Percentiles rank a stretch among this genome's conserved stretches.
Evolutionary conservation across 148 eudicot species (phyloP).

Genomic region (Silene conica): DNA sequence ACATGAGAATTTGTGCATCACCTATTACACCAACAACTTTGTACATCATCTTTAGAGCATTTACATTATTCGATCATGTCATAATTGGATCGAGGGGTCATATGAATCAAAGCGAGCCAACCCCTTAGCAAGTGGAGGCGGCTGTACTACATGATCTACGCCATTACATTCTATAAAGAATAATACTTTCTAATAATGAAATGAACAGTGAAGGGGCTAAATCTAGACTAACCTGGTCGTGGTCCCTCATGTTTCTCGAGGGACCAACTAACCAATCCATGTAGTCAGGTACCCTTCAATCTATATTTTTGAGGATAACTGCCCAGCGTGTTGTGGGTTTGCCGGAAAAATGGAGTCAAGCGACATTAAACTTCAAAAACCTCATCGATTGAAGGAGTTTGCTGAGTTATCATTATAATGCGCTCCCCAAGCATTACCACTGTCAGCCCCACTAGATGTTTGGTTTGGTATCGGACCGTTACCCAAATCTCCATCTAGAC

Average conservation of each 20-base stretch:
- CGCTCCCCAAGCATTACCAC: constrained; percentile 89
- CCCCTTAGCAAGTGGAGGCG: not conserved
- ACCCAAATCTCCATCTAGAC: constrained; percentile 88
- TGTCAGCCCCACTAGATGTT: constrained; percentile 84
- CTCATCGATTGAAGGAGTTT: constrained; percentile 66
- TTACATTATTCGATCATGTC: not conserved
- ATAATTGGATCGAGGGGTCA: not conserved
- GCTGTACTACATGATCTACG: not conserved
- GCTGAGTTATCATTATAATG: constrained; percentile 77
- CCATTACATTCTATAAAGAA: constrained; percentile 14
- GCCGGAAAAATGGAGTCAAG: not conserved
- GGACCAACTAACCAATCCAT: not conserved
- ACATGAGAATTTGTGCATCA: not conserved
- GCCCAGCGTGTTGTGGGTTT: not conserved
- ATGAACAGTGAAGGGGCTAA: not conserved
- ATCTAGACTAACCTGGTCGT: not conserved
- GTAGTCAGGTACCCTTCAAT: not conserved
- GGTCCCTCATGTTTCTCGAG: not conserved
- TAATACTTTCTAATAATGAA: not conserved
- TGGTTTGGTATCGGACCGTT: constrained; percentile 60
- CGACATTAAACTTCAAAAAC: not conserved
- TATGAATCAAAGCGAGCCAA: not conserved
- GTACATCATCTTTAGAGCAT: not conserved
- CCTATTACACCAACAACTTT: not conserved
- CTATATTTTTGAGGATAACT: not conserved